Conservation (phyloP, 495 filamentous ascomycete species). For the Penicillium turbatum region DNA sequence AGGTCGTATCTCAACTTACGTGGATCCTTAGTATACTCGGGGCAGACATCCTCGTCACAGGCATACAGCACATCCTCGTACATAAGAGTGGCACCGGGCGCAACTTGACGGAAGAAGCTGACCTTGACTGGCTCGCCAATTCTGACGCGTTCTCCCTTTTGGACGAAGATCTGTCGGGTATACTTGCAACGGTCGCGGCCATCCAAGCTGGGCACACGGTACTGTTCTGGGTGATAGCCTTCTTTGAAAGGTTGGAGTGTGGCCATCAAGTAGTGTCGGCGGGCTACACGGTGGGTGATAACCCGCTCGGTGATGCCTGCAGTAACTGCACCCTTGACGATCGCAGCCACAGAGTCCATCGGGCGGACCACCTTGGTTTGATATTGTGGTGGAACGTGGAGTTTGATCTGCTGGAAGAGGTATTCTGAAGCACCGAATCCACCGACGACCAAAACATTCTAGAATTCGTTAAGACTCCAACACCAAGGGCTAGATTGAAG, state of each 20-base stretch:
- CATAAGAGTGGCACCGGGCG: constrained; percentile 95
- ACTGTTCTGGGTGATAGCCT: constrained; percentile 95
- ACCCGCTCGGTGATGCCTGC: constrained; percentile 96
- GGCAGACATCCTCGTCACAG: constrained; percentile 96
- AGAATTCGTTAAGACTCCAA: constrained; percentile 19
- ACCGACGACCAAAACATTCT: constrained; percentile 75
- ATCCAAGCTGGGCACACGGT: constrained; percentile 92
- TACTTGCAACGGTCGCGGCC: constrained; percentile 99
- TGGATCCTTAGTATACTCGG: constrained; percentile 98
- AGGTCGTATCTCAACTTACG: constrained; percentile 58
- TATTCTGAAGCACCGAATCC: constrained; percentile 80
- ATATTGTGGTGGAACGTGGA: constrained; percentile 74
- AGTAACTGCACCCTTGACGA: constrained; percentile 76
- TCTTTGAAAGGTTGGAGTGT: constrained; percentile 98
- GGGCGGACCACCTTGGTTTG: constrained; percentile 77
- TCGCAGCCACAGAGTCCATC: constrained; percentile 78
- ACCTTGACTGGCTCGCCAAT: constrained; percentile 99
- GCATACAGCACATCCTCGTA: constrained; percentile 99
- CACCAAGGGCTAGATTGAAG: neutral
- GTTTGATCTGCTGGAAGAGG: constrained; percentile 77
- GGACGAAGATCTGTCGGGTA: constrained; percentile 96
- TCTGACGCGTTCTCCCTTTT: constrained; percentile 98
- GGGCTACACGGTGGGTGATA: constrained; percentile 94
- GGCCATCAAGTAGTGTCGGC: constrained; percentile 98
- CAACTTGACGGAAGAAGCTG: constrained; percentile 96